phyloP scores from a whole-genome alignment of 176 grass and related monocot genomes.

The Olyra latifolia region DNA sequence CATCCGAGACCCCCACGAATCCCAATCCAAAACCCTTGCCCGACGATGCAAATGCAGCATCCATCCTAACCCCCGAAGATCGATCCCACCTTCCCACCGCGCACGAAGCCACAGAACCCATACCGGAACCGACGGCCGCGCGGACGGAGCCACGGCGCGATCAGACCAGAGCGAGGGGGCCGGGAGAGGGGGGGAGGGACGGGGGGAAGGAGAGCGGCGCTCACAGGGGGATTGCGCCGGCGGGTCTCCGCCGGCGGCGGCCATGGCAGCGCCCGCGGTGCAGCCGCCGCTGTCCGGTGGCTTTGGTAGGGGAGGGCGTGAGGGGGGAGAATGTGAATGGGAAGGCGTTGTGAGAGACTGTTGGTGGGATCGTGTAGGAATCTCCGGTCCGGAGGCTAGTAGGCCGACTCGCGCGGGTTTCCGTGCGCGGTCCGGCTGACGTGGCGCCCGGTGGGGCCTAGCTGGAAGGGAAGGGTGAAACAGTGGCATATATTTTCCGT shows the following conservation, averaged over 20 bases:
- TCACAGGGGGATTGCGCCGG: neutral
- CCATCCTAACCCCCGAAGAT: neutral
- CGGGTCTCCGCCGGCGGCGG: neutral
- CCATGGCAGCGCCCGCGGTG: conserved; percentile 7
- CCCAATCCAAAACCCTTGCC: neutral
- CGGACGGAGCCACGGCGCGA: neutral
- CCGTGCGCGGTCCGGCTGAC: neutral
- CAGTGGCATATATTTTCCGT: too few species aligned
- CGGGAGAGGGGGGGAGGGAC: neutral
- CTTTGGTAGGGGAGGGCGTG: neutral
- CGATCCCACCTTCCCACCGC: neutral
- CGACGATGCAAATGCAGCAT: conserved; percentile 2
- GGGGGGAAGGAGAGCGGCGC: neutral
- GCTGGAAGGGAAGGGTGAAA: neutral
- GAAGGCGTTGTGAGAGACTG: neutral
- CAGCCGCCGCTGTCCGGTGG: neutral
- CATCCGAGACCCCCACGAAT: neutral
- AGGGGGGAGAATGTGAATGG: too few species aligned
- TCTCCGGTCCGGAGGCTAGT: neutral
- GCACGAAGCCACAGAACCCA: neutral
- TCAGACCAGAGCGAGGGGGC: neutral
- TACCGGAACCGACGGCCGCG: neutral
- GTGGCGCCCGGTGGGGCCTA: neutral
- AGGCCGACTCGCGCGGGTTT: neutral
- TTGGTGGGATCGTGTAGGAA: neutral